These are phyloP conservation scores for Choiromyces venosus DNA, from an alignment of 495 filamentous ascomycete species.

Conservation along the genomic window DNA sequence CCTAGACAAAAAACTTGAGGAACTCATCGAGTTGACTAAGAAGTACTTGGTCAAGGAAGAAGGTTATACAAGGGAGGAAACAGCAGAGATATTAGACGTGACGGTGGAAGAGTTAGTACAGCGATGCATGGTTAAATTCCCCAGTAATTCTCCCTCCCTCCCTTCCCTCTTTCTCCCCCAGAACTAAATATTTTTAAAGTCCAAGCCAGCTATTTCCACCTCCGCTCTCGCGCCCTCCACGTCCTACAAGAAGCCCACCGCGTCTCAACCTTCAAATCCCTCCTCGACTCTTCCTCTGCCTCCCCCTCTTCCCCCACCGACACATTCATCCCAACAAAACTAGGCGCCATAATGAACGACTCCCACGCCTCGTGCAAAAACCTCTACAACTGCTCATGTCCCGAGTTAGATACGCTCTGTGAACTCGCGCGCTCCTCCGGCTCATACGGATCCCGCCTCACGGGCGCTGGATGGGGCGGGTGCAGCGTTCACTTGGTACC, in stretches of 20 bases:
- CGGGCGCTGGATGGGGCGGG: slow-evolving; percentile 94
- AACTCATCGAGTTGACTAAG: slow-evolving; percentile 60
- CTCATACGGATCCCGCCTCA: slow-evolving; percentile 77
- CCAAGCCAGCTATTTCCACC: slow-evolving; percentile 78
- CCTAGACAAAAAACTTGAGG: slow-evolving; percentile 50
- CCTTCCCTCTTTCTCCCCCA: background rate
- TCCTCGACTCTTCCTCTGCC: slow-evolving; percentile 50
- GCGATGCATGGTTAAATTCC: slow-evolving; percentile 74
- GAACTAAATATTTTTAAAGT: no score
- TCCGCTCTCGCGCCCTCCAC: slow-evolving; percentile 79
- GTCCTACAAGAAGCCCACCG: slow-evolving; percentile 85
- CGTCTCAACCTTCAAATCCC: slow-evolving; percentile 71
- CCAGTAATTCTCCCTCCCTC: slow-evolving; percentile 38
- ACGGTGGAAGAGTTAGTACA: slow-evolving; percentile 63
- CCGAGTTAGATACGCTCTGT: slow-evolving; percentile 84
- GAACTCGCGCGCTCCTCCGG: slow-evolving; percentile 69
- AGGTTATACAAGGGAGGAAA: slow-evolving; percentile 84
- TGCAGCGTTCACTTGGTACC: slow-evolving; percentile 92
- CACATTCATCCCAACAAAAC: slow-evolving; percentile 55
- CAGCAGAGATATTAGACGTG: slow-evolving; percentile 66
- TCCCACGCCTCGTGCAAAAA: slow-evolving; percentile 81
- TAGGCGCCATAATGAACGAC: slow-evolving; percentile 83
- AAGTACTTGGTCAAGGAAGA: slow-evolving; percentile 63
- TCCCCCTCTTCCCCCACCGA: slow-evolving; percentile 48
- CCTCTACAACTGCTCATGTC: slow-evolving; percentile 81